These are phyloP conservation scores for Dissoconium aciculare DNA, from an alignment of 2,329 filamentous ascomycete genomes.

Conservation along the genomic window DNA sequence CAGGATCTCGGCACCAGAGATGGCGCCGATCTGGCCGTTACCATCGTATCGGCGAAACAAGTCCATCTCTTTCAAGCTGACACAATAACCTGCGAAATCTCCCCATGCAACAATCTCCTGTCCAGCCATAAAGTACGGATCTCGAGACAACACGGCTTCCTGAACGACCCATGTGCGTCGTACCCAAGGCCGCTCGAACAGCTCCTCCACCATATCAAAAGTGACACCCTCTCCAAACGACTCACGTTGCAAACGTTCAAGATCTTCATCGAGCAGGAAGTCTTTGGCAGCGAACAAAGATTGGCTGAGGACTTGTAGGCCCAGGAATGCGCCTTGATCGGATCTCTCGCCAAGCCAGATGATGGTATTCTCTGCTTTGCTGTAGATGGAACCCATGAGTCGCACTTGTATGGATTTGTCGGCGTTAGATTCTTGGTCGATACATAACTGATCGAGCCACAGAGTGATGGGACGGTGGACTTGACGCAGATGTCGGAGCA, in stretches of 20 bases:
- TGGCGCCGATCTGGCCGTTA: no score
- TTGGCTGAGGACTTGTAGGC: neutral
- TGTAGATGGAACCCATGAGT: conserved; percentile 20
- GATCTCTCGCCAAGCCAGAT: conserved; percentile 21
- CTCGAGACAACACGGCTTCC: no score
- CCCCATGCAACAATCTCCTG: no score
- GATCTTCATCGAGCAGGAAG: neutral
- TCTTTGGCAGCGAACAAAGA: neutral
- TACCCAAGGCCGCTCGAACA: neutral
- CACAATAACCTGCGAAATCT: no score
- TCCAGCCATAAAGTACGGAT: no score
- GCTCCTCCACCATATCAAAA: neutral
- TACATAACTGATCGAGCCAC: conserved; percentile 22
- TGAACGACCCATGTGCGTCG: neutral
- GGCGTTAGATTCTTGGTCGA: conserved; percentile 16
- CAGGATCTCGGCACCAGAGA: no score
- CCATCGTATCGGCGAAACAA: no score
- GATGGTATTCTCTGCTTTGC: conserved; percentile 14
- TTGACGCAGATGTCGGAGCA: conserved; percentile 1
- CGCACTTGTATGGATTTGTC: conserved; percentile 17
- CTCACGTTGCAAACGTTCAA: neutral
- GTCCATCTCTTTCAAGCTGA: no score
- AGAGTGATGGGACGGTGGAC: neutral
- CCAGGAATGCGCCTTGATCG: neutral
- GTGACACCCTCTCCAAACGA: neutral